Conservation (phyloP, 2,329 filamentous ascomycete genomes). For the Chrysosporium keratinophilum region DNA sequence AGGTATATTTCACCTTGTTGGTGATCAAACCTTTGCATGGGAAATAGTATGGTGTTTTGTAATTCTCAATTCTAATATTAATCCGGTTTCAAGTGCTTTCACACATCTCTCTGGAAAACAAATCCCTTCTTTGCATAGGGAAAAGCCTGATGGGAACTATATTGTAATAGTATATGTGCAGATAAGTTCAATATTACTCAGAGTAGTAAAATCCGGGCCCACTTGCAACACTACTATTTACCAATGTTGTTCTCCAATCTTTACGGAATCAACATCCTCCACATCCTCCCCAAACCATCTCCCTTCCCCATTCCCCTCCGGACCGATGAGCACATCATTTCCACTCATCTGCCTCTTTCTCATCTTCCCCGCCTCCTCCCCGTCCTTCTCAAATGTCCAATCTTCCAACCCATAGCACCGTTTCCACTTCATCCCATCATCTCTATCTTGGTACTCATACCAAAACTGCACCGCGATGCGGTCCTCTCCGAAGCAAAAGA, state of each 20-base stretch:
- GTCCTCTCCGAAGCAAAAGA: constrained; percentile 66
- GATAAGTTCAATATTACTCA: background rate
- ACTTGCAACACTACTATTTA: constrained; percentile 11
- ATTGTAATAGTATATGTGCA: background rate
- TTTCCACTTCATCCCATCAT: constrained; percentile 61
- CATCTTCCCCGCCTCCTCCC: constrained; percentile 36
- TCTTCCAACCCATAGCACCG: constrained; percentile 66
- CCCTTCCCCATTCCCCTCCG: constrained; percentile 34
- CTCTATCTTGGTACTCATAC: constrained; percentile 66
- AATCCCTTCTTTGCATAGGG: too few species aligned
- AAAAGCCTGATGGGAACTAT: too few species aligned
- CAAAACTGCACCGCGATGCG: constrained; percentile 84
- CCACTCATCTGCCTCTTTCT: constrained; percentile 40
- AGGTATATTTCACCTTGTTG: too few species aligned
- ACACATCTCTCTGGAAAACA: too few species aligned
- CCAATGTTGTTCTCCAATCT: constrained; percentile 30
- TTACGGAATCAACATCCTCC: constrained; percentile 21
- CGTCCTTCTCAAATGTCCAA: constrained; percentile 38
- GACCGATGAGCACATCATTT: constrained; percentile 37
- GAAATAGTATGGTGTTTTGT: too few species aligned
- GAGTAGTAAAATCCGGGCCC: background rate
- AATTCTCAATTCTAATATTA: too few species aligned
- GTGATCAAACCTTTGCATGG: too few species aligned
- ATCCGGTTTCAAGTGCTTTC: too few species aligned
- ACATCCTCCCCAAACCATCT: constrained; percentile 40